phyloP scores from a whole-genome alignment of 1,284 basidiomycete genomes.

The Schizophyllum amplum region DNA sequence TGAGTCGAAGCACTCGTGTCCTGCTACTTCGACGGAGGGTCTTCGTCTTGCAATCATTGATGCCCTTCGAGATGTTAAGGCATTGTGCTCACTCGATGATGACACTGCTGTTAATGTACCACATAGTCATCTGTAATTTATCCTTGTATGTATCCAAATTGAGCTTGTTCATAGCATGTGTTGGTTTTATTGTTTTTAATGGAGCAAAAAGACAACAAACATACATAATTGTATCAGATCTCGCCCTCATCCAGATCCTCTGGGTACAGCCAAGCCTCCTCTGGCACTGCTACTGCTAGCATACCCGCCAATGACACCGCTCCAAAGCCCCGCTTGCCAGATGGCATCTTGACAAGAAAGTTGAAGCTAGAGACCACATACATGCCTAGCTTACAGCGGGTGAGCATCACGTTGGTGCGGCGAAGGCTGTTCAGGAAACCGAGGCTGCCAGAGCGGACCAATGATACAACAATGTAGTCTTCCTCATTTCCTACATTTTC shows the following conservation, averaged over 20 bases:
- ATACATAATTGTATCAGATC: background rate
- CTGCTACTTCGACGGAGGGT: conserved; percentile 60
- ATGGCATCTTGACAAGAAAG: background rate
- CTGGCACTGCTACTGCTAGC: background rate
- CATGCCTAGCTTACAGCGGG: conserved; percentile 50
- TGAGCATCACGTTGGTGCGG: conserved; percentile 64
- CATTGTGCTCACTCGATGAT: background rate
- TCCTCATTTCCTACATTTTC: conserved; percentile 36
- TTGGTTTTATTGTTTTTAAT: background rate
- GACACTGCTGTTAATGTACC: background rate
- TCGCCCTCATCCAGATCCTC: background rate
- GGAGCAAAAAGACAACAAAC: background rate
- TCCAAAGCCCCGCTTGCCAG: background rate
- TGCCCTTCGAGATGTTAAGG: conserved; percentile 67
- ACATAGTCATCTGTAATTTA: background rate
- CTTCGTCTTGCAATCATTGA: conserved; percentile 67
- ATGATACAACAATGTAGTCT: conserved; percentile 53
- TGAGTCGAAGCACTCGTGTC: conserved; percentile 78
- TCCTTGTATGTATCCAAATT: too few relatives aligned
- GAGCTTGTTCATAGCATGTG: too few relatives aligned
- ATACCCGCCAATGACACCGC: background rate
- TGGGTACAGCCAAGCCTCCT: background rate
- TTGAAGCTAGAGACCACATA: conserved; percentile 26
- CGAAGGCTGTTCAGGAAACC: conserved; percentile 43
- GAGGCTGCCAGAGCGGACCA: conserved; percentile 35